Conservation (phyloP, 352 stramenopile genomes). For the Pythium chondricola region DNA sequence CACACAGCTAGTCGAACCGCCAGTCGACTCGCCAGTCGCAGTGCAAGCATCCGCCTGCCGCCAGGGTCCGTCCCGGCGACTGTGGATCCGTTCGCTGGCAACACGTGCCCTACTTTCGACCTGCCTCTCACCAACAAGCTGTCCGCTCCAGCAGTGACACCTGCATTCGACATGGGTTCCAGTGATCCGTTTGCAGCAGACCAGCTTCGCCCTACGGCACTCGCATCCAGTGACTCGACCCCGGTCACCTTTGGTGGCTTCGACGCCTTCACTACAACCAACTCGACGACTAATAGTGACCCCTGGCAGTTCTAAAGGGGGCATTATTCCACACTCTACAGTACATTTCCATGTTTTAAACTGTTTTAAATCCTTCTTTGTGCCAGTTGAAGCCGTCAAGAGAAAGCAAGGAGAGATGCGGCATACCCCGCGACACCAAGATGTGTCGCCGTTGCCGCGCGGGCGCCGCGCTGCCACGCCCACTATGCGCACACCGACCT, state of each 20-base stretch:
- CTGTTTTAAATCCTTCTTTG: constrained; percentile 3
- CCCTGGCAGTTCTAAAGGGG: constrained; percentile 13
- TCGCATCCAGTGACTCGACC: no score
- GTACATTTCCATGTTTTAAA: constrained; percentile 5
- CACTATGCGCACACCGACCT: constrained; percentile 1
- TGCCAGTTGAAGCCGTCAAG: neutral
- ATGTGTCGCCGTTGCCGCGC: constrained; percentile 3
- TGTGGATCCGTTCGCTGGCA: constrained; percentile 15
- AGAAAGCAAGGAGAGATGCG: neutral
- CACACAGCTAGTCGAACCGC: constrained; percentile 2
- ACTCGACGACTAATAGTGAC: neutral
- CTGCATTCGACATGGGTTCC: neutral
- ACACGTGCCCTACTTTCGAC: constrained; percentile 4
- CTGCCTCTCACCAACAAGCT: neutral
- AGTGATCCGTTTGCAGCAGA: constrained; percentile 7
- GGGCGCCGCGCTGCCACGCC: constrained; percentile 8
- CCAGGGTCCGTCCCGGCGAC: neutral
- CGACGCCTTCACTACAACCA: neutral
- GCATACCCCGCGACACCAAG: neutral
- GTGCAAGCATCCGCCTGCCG: neutral
- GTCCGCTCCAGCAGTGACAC: neutral
- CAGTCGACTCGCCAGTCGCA: constrained; percentile 8
- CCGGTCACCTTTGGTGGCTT: constrained; percentile 1
- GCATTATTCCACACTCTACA: neutral
- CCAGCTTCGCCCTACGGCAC: constrained; percentile 11